phyloP scores from a whole-genome alignment of 768 basidiomycete species.

The Lactarius sanguifluus region DNA sequence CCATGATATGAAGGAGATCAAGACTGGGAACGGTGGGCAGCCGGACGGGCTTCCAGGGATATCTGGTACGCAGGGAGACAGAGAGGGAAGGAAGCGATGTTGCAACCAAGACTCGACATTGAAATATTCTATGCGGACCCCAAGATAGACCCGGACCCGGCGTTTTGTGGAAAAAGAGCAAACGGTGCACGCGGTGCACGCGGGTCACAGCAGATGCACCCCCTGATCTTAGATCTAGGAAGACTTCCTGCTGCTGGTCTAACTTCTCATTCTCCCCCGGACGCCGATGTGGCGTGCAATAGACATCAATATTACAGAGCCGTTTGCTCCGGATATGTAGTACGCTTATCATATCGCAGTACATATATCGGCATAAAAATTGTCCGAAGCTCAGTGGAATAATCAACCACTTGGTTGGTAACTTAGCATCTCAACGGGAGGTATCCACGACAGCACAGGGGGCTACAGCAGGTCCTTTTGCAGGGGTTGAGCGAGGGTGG shows the following conservation, averaged over 20 bases:
- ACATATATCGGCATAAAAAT: background rate
- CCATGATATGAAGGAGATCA: constrained; percentile 13
- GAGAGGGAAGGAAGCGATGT: background rate
- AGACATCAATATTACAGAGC: background rate
- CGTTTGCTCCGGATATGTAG: background rate
- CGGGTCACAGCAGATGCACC: constrained; percentile 2
- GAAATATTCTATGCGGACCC: constrained; percentile 11
- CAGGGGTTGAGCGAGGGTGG: constrained; percentile 10
- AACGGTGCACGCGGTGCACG: constrained; percentile 22
- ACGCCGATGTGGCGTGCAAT: background rate
- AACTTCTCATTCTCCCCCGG: background rate
- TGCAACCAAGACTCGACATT: background rate
- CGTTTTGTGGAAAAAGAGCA: background rate
- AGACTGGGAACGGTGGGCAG: background rate
- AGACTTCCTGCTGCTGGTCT: background rate
- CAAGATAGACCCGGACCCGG: background rate
- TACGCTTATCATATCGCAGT: background rate
- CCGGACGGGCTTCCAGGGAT: constrained; percentile 1
- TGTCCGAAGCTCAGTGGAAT: background rate
- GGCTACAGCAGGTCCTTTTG: background rate
- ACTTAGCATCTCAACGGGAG: background rate
- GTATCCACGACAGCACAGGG: constrained; percentile 16
- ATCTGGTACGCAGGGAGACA: background rate
- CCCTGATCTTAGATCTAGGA: constrained; percentile 13
- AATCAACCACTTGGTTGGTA: background rate